phyloP scores from a whole-genome alignment of 495 filamentous ascomycete species.

The Poronia punctata region DNA sequence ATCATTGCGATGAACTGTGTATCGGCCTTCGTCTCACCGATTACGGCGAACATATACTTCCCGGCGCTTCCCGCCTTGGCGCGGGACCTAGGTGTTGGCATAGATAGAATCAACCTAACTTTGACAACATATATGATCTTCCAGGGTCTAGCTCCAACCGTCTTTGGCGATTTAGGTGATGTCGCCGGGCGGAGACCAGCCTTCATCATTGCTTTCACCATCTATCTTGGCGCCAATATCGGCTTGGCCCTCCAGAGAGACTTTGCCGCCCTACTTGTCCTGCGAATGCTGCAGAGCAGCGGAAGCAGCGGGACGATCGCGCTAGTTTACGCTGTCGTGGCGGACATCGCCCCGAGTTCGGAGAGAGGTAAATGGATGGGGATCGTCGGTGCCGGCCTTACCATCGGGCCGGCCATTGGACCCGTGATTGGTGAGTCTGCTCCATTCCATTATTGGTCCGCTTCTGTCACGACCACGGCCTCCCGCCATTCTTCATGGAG shows the following conservation, averaged over 20 bases:
- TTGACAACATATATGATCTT: slow-evolving; percentile 61
- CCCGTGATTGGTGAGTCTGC: slow-evolving; percentile 45
- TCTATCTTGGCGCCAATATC: slow-evolving; percentile 57
- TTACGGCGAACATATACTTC: slow-evolving; percentile 77
- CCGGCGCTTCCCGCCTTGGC: slow-evolving; percentile 58
- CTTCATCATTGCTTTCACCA: slow-evolving; percentile 49
- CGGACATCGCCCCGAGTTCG: slow-evolving; percentile 51
- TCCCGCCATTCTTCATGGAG: too few relatives aligned
- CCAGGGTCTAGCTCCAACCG: slow-evolving; percentile 50
- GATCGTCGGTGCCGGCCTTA: slow-evolving; percentile 42
- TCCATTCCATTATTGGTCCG: neutral
- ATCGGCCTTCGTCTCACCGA: slow-evolving; percentile 62
- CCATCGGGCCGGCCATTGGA: slow-evolving; percentile 49
- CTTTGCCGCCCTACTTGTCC: slow-evolving; percentile 53
- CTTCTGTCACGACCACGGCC: neutral
- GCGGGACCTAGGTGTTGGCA: slow-evolving; percentile 46
- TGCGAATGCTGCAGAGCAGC: slow-evolving; percentile 57
- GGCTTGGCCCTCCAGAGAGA: slow-evolving; percentile 54
- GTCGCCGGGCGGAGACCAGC: slow-evolving; percentile 51
- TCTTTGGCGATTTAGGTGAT: slow-evolving; percentile 57
- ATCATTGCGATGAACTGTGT: slow-evolving; percentile 60
- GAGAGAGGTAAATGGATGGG: slow-evolving; percentile 59
- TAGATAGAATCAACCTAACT: slow-evolving; percentile 60
- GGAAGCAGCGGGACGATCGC: slow-evolving; percentile 53
- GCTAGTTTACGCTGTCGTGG: slow-evolving; percentile 53